phyloP scores from a whole-genome alignment of 305 asterid genomes.

The Fraxinus platypoda region DNA sequence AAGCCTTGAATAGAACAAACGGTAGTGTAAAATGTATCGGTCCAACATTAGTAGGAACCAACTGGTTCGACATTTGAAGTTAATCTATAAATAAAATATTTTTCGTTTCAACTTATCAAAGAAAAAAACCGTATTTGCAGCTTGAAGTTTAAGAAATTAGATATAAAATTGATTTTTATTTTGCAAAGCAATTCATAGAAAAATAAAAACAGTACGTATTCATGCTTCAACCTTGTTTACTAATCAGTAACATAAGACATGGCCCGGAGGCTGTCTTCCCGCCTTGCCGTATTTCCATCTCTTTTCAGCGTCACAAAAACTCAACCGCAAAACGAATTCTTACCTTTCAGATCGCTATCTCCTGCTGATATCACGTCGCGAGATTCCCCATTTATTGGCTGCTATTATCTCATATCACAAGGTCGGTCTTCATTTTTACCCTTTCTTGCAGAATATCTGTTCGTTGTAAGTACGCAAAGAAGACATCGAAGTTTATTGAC shows the following conservation, averaged over 20 bases:
- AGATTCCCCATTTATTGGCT: conserved; percentile 2
- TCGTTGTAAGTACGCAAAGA: conserved; percentile 37
- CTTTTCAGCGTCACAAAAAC: conserved; percentile 27
- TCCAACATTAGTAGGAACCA: neutral
- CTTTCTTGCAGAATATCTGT: conserved; percentile 31
- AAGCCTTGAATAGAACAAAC: neutral
- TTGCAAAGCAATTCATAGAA: neutral
- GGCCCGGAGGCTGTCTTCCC: conserved; percentile 48
- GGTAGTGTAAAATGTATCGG: neutral
- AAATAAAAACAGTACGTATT: neutral
- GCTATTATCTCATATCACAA: conserved; percentile 28
- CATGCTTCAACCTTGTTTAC: neutral
- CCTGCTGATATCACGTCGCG: conserved; percentile 20
- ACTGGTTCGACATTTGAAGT: neutral
- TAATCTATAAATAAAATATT: too few species aligned
- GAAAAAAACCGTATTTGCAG: neutral
- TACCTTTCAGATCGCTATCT: conserved; percentile 2
- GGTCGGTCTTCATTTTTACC: conserved; percentile 23
- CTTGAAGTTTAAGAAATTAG: neutral
- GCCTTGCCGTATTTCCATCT: conserved; percentile 28
- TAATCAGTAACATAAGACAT: conserved; percentile 16
- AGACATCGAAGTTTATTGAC: neutral
- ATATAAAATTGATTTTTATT: neutral
- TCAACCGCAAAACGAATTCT: conserved; percentile 18
- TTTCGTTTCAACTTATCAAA: neutral